Percentiles rank a stretch among this genome's conserved stretches.
These are phyloP conservation scores for Rutstroemia sp. DNA, from an alignment of 2,329 filamentous ascomycete genomes.

Conservation along the genomic window DNA sequence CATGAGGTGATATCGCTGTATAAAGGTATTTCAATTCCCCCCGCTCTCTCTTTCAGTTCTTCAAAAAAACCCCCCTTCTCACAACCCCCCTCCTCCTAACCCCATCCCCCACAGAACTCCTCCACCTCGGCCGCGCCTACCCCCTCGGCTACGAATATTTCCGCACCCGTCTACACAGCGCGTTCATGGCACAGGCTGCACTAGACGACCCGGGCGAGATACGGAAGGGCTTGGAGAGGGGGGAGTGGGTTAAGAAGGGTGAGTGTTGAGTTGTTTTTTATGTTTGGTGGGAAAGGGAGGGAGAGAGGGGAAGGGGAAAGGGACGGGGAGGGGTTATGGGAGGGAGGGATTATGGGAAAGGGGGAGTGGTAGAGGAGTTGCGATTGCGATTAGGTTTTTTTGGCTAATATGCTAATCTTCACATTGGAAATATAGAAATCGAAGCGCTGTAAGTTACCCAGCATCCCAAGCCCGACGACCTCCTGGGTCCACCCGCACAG, in stretches of 20 bases:
- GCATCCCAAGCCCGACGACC: not conserved
- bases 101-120: slow-evolving; percentile 71
- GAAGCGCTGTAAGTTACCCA: slow-evolving; percentile 69
- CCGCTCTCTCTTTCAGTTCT: not conserved
- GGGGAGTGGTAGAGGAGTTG: not conserved
- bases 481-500: not conserved
- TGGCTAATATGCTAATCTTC: not conserved
- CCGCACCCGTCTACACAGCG: slow-evolving; percentile 70
- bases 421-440: slow-evolving; percentile 55
- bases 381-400: too few relatives aligned
- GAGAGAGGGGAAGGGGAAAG: not conserved
- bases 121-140: slow-evolving; percentile 80
- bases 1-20: slow-evolving; percentile 78
- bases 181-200: slow-evolving; percentile 69
- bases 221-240: slow-evolving; percentile 63
- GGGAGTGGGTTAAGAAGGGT: slow-evolving; percentile 91
- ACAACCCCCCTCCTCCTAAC: too few relatives aligned
- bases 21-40: slow-evolving; percentile 54
- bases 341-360: not conserved
- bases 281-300: not conserved
- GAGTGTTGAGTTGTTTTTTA: slow-evolving; percentile 16
- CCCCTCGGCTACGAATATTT: slow-evolving; percentile 82
- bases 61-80: not conserved
- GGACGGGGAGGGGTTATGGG: not conserved
- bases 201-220: slow-evolving; percentile 71